Percentiles rank a stretch among this genome's conserved stretches.
These are phyloP conservation scores for Fusarium sp. DNA, from an alignment of 2,329 filamentous ascomycete genomes.

Conservation along the genomic window DNA sequence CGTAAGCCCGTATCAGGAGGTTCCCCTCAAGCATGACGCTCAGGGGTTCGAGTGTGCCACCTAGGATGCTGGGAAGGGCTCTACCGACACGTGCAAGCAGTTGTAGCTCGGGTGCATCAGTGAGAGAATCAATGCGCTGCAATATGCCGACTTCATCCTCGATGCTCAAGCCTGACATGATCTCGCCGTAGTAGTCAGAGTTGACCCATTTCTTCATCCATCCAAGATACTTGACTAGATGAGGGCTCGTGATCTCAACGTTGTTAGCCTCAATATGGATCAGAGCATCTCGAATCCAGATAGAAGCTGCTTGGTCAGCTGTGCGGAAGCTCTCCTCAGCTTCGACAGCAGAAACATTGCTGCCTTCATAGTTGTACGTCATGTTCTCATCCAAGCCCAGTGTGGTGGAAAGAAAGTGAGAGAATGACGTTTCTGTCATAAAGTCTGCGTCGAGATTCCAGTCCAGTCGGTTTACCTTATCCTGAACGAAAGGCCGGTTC, in stretches of 20 bases:
- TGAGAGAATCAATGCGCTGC: background rate
- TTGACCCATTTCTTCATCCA: conserved; percentile 19
- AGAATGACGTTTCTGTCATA: background rate
- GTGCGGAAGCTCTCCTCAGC: background rate
- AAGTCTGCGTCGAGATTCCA: conserved; percentile 12
- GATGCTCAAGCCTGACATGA: conserved; percentile 2
- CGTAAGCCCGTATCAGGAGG: conserved; percentile 6
- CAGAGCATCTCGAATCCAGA: conserved; percentile 13
- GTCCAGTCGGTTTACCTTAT: conserved; percentile 6
- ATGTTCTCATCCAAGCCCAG: conserved; percentile 7
- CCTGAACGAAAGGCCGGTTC: conserved; percentile 5
- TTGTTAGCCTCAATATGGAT: conserved; percentile 5
- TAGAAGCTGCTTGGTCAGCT: conserved; percentile 15
- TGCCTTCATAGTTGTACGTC: conserved; percentile 7
- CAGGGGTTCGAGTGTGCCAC: background rate
- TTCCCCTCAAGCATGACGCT: conserved; percentile 10
- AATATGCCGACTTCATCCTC: conserved; percentile 2
- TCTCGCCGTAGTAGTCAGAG: conserved; percentile 6
- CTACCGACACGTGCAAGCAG: conserved; percentile 11
- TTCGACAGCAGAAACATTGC: background rate
- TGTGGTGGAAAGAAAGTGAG: conserved; percentile 3
- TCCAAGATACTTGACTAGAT: conserved; percentile 13
- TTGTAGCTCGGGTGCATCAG: conserved; percentile 2
- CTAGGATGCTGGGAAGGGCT: conserved; percentile 1
- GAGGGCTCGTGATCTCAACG: conserved; percentile 7